phyloP scores from a whole-genome alignment of 208 protist species.

The Crithidia mellificae region DNA sequence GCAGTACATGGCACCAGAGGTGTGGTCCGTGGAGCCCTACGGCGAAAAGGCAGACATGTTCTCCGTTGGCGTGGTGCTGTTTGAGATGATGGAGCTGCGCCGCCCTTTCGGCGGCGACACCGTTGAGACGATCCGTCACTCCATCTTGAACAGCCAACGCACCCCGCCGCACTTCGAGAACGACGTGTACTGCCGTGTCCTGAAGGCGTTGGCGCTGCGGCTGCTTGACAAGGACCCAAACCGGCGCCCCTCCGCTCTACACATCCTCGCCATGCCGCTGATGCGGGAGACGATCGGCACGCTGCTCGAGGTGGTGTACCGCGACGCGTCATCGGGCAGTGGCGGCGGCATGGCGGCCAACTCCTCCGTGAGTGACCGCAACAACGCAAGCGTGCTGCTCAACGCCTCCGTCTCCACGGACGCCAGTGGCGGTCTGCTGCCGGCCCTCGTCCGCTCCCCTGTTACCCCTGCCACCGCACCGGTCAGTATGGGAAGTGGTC shows the following conservation, averaged over 20 bases:
- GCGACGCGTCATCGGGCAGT: conserved; percentile 30
- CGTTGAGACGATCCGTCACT: conserved; percentile 56
- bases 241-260: conserved; percentile 42
- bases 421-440: neutral
- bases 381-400: conserved; percentile 41
- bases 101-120: conserved; percentile 62
- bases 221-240: conserved; percentile 45
- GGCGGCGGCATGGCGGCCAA: conserved; percentile 33
- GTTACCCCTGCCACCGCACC: neutral
- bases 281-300: conserved; percentile 55
- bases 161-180: conserved; percentile 34
- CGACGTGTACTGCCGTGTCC: conserved; percentile 31
- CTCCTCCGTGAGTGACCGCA: conserved; percentile 39
- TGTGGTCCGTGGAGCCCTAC: conserved; percentile 87
- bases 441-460: conserved; percentile 2
- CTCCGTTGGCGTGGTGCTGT: conserved; percentile 81
- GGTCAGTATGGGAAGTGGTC: too few relatives aligned
- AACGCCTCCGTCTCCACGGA: conserved; percentile 55
- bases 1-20: conserved; percentile 91
- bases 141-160: conserved; percentile 36
- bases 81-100: conserved; percentile 76
- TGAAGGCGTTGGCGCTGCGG: conserved; percentile 43
- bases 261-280: conserved; percentile 47
- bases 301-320: conserved; percentile 55
- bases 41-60: conserved; percentile 92